These are phyloP conservation scores for Phialophora chinensis DNA, from an alignment of 2,329 filamentous ascomycete genomes.

Conservation along the genomic window DNA sequence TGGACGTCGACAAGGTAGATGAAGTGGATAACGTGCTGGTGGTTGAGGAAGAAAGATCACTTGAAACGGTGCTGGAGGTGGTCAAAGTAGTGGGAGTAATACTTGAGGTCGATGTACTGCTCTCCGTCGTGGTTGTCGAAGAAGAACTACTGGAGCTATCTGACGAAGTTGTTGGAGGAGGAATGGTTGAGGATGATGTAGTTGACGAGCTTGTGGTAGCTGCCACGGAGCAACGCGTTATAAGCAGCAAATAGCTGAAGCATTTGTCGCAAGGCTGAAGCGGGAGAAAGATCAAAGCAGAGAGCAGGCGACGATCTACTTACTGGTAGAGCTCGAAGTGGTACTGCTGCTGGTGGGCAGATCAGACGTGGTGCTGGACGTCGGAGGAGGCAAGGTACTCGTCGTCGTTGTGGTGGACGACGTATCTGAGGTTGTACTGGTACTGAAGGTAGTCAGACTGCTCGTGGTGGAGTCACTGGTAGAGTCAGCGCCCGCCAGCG, in stretches of 20 bases:
- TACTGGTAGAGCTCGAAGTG: slow-evolving; percentile 22
- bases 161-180: slow-evolving; percentile 20
- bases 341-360: not conserved
- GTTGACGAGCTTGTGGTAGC: slow-evolving; percentile 31
- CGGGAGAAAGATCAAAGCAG: slow-evolving; percentile 5
- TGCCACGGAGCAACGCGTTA: slow-evolving; percentile 28
- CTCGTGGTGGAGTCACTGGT: not conserved
- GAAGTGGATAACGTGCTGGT: slow-evolving; percentile 17
- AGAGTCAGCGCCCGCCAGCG: slow-evolving; percentile 8
- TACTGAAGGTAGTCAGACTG: slow-evolving; percentile 13
- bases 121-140: slow-evolving; percentile 11
- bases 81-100: slow-evolving; percentile 12
- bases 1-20: slow-evolving; percentile 18
- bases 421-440: slow-evolving; percentile 12
- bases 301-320: slow-evolving; percentile 19
- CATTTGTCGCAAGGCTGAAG: slow-evolving; percentile 20
- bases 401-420: slow-evolving; percentile 12
- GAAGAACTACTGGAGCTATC: slow-evolving; percentile 14
- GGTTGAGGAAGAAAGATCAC: slow-evolving; percentile 7
- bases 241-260: slow-evolving; percentile 12
- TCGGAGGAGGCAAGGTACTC: slow-evolving; percentile 2
- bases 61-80: slow-evolving; percentile 11
- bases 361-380: slow-evolving; percentile 5
- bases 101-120: slow-evolving; percentile 16
- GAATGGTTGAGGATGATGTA: not conserved